Evolutionary conservation across 805 yeast species (phyloP).

Genomic region (Kregervanrija pseudodelftensis): DNA sequence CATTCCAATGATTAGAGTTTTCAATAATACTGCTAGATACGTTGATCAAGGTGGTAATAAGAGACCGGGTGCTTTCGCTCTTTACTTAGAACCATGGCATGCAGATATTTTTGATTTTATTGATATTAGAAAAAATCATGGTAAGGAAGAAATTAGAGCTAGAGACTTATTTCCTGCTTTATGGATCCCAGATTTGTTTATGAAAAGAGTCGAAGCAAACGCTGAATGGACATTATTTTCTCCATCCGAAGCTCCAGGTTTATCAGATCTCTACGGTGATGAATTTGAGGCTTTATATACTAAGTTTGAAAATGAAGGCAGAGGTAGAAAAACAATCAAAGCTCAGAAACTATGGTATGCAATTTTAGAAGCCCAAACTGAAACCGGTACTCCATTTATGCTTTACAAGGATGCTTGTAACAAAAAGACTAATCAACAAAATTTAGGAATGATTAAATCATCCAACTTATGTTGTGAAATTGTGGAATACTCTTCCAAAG

Average conservation of each 20-base stretch:
- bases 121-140: slow-evolving; percentile 56
- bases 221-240: slow-evolving; percentile 54
- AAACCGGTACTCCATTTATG: slow-evolving; percentile 62
- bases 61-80: slow-evolving; percentile 59
- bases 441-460: slow-evolving; percentile 52
- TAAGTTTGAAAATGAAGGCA: slow-evolving; percentile 43
- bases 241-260: slow-evolving; percentile 53
- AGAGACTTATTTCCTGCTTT: slow-evolving; percentile 57
- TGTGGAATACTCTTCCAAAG: slow-evolving; percentile 52
- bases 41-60: slow-evolving; percentile 64
- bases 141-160: slow-evolving; percentile 57
- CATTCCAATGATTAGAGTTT: slow-evolving; percentile 56
- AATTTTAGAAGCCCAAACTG: slow-evolving; percentile 55
- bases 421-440: slow-evolving; percentile 51
- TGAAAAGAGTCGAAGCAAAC: slow-evolving; percentile 52
- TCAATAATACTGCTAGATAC: slow-evolving; percentile 56
- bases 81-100: slow-evolving; percentile 60
- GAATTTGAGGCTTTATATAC: slow-evolving; percentile 47
- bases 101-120: slow-evolving; percentile 52
- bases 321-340: slow-evolving; percentile 42
- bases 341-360: slow-evolving; percentile 59
- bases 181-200: slow-evolving; percentile 58
- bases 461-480: slow-evolving; percentile 59
- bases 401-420: slow-evolving; percentile 58
- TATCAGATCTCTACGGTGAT: slow-evolving; percentile 47